phyloP scores from a whole-genome alignment of 257 asterid genomes.

The Lycium barbarum region DNA sequence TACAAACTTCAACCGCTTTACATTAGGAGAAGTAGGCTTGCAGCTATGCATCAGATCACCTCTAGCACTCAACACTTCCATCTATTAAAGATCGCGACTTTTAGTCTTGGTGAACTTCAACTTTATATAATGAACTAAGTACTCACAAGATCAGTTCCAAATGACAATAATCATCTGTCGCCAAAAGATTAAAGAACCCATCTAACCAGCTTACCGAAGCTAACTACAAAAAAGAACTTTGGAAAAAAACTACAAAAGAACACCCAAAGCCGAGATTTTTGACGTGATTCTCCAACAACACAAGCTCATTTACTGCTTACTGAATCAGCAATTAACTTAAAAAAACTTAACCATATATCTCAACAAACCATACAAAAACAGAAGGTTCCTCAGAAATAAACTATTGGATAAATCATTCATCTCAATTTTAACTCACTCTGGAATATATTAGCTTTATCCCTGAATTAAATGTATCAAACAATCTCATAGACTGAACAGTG shows the following conservation, averaged over 20 bases:
- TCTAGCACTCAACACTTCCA: background rate
- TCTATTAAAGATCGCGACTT: background rate
- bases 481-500: background rate
- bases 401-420: background rate
- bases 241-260: background rate
- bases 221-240: background rate
- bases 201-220: slow-evolving; percentile 9
- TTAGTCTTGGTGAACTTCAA: background rate
- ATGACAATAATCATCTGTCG: background rate
- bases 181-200: background rate
- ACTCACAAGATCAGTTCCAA: background rate
- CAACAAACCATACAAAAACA: background rate
- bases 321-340: background rate
- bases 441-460: background rate
- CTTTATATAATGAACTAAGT: background rate
- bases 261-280: background rate
- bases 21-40: background rate
- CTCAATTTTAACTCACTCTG: background rate
- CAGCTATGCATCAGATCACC: background rate
- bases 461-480: background rate
- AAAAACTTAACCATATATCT: background rate
- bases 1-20: background rate
- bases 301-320: background rate
- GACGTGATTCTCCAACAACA: background rate
- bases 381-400: background rate